Evolutionary conservation across 2,329 filamentous ascomycete genomes (phyloP), one percentile per base, ranked within the genome.

Genomic region (Mollisia scopiformis): DNA sequence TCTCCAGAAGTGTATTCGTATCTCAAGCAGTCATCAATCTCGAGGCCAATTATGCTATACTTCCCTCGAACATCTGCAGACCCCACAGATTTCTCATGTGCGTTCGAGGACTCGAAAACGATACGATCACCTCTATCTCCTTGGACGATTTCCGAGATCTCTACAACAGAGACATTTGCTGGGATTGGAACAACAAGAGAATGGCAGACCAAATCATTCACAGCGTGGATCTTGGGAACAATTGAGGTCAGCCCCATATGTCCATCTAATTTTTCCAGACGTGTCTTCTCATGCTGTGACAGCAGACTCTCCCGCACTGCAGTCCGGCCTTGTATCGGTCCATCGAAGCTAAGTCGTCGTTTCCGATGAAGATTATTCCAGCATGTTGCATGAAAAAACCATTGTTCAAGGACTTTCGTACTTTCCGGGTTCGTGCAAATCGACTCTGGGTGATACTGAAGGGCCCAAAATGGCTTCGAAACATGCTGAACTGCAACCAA

Each of bases 361-460:
- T 61, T 51, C n/a, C 66, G 50, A 28, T 30, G 50, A 11, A 35
- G 53, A 30, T 53, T 55, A 61, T 82, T 82, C 78, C 83, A 86
- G 2, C 63, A 62, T 19, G 76, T 73, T 16, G 81, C 81, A 63
- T 80, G 73, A 7, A 72, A 70, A 84, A 87, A 90, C 87, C 88
- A 91, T 62, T 85, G 87, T 43, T 73, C 73, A 31, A 91, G 77
- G 23, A 91, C 71, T 23, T 76, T 74, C 14, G 72, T 78, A 16
- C 85, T 82, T 62, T 81, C 79, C 28, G 78, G 75, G 31, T 84
- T 86, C 33, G 88, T 89, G 73, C 88, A 91, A 30, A 86, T 81
- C 0, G 88, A 90, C 70, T 91, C 88, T 0, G 88, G 88, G 69
- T 91, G 88, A 67, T 89, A 91, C 66, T 91, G 88, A 7, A 91